phyloP scores from a whole-genome alignment of 495 filamentous ascomycete genomes.

The Penicillium salamii region DNA sequence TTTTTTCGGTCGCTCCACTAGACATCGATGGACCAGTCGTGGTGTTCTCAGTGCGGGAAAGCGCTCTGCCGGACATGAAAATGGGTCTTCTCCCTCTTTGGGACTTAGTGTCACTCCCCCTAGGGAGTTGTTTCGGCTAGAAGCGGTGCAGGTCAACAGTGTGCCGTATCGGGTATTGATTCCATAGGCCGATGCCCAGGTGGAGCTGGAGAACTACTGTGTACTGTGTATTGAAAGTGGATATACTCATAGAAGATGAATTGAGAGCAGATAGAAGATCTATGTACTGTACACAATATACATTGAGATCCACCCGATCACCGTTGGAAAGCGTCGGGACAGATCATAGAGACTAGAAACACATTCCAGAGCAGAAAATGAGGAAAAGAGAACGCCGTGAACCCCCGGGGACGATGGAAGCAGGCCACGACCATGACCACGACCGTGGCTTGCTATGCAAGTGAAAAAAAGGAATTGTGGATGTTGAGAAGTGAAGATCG shows the following conservation, averaged over 20 bases:
- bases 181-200: too few relatives aligned
- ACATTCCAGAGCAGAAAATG: slow-evolving; percentile 13
- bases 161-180: too few relatives aligned
- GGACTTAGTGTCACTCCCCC: not conserved
- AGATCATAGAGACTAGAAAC: slow-evolving; percentile 11
- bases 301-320: slow-evolving; percentile 10
- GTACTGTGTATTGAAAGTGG: too few relatives aligned
- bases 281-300: slow-evolving; percentile 39
- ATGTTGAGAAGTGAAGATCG: slow-evolving; percentile 7
- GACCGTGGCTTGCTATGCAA: slow-evolving; percentile 28
- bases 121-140: not conserved
- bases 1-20: slow-evolving; percentile 1
- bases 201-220: too few relatives aligned
- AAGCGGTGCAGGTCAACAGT: not conserved
- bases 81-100: not conserved
- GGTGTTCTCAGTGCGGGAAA: not conserved
- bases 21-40: not conserved
- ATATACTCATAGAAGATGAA: slow-evolving; percentile 15
- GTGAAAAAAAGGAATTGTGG: slow-evolving; percentile 19
- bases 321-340: not conserved
- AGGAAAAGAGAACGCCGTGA: slow-evolving; percentile 26
- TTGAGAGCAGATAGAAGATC: slow-evolving; percentile 17
- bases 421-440: slow-evolving; percentile 17
- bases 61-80: slow-evolving; percentile 5
- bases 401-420: slow-evolving; percentile 27